Evolutionary conservation across 2,329 filamentous ascomycete species (phyloP), one percentile per base, ranked within the genome.

Genomic region (Triangularia verruculosa): DNA sequence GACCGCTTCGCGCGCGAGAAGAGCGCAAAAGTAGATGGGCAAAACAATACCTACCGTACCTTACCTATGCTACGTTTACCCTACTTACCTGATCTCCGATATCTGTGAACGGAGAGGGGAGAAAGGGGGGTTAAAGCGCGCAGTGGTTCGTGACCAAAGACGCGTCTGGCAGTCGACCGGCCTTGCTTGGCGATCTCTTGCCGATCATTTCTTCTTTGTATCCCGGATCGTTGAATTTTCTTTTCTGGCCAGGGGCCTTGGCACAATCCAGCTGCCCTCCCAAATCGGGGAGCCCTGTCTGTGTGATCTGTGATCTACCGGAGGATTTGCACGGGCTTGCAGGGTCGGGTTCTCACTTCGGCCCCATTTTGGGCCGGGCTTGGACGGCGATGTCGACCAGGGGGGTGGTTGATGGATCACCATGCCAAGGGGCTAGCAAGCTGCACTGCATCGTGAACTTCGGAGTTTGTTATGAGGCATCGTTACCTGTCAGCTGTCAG

Each of bases 151-250:
- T n/a, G n/a, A n/a, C n/a, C n/a, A 61, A 6, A 13, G 27, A 4
- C 22, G 24, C 47, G n/a, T 39, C 3, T 12, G 39, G 2, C n/a
- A 57, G 62, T 51, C 56, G 66, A 59, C 61, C 63, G n/a, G 20
- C 51, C 61, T 57, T 52, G 57, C 58, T 66, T 61, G 62, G 62
- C 62, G 65, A 66, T 66, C 62, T 52, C 57, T 59, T 62, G 67
- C 58, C 51, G 67, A 69, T 69, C 67, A 54, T 17, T 47, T 56
- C 66, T 66, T 62, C 1, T 25, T 54, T 28, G 20, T 24, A 53
- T 25, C 22, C n/a, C 22, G 22, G 51, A 13, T 13, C 11, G 51
- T 53, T 54, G 51, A n/a, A 27, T n/a, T 28, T 54, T n/a, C 12
- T 54, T 54, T 54, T 54, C 25, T 15, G 20, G 51, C 51, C 22